Evolutionary conservation across 2,329 filamentous ascomycete genomes (phyloP), one percentile per base, ranked within the genome.

Genomic region (Aspergillus carbonarius): DNA sequence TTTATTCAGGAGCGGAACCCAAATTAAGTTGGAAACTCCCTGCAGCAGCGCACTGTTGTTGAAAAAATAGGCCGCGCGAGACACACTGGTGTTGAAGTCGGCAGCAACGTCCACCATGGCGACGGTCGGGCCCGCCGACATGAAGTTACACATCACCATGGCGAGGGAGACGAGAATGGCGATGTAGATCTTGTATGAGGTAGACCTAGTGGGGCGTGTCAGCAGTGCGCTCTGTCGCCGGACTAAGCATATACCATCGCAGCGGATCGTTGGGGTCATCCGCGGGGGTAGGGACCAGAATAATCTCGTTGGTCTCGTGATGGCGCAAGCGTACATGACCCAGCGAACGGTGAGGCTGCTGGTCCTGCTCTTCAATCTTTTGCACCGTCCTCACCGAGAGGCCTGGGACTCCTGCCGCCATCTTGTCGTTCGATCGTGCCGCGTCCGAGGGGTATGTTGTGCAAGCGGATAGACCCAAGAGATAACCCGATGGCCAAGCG

Each of bases 81-180:
- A 50, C 30, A 67, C 60, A 4, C 58, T 42, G 4, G 58, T 47
- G 58, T 80, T 82, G 70, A 83, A 84, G 58, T 78, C 75, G 10
- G 76, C 60, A 4, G 82, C 78, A 3, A 79, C 82, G 2, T 76
- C 65, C 8, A 82, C 69, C 39, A 85, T 80, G 47, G 81, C 81
- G 30, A 85, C 78, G 3, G 79, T 79, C 1, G 83, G 82, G 0
- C 78, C 83, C n/a, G 82, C 83, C 0, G 83, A 82, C 5, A 85
- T 71, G 63, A 85, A 85, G 68, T 85, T 85, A 71, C 78, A 82
- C 69, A 85, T 77, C 60, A 83, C 75, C 74, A 85, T 84, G 54
- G 82, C 81, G 3, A 81, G 60, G 60, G 57, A 64, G 15, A 63
- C 60, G 10, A 61, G 66, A 17, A 74, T 61, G 15, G 82, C 81